Conservation (phyloP, 1,284 basidiomycete species). For the Mycena citricolor region DNA sequence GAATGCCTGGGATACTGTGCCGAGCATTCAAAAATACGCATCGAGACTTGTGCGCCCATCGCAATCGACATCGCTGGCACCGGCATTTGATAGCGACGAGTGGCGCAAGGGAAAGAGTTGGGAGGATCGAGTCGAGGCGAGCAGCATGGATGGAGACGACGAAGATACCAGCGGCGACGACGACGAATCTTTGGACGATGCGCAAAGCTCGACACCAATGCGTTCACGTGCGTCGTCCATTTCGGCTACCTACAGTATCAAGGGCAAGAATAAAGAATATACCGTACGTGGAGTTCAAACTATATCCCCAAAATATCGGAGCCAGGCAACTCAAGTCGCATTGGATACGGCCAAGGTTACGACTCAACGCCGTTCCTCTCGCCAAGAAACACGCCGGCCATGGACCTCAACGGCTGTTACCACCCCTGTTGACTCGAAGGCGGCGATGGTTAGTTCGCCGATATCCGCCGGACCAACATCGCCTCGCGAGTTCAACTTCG, state of each 20-base stretch:
- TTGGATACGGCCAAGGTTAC: conserved; percentile 26
- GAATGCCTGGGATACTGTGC: conserved; percentile 83
- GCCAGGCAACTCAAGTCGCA: conserved; percentile 54
- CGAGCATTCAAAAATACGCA: conserved; percentile 77
- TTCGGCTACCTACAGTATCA: conserved; percentile 34
- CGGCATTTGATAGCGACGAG: conserved; percentile 46
- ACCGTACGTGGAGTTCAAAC: conserved; percentile 64
- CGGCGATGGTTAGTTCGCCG: conserved; percentile 30
- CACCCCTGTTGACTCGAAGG: conserved; percentile 28
- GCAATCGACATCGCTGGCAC: conserved; percentile 41
- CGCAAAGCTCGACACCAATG: conserved; percentile 27
- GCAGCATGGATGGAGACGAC: conserved; percentile 78
- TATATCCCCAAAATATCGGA: conserved; percentile 46
- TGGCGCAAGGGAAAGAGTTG: conserved; percentile 46
- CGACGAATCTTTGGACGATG: conserved; percentile 35
- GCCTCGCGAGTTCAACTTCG: conserved; percentile 28
- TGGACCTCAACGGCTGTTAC: conserved; percentile 34
- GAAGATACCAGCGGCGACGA: conserved; percentile 76
- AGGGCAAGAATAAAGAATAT: conserved; percentile 51
- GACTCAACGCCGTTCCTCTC: conserved; percentile 16
- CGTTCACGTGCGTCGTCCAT: conserved; percentile 40
- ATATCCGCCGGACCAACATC: conserved; percentile 30
- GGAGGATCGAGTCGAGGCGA: conserved; percentile 59
- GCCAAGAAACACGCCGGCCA: conserved; percentile 31
- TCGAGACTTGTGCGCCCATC: conserved; percentile 58